Base-by-base conservation (phyloP, 208 protist species). In the Crithidia acanthocephali region DNA sequence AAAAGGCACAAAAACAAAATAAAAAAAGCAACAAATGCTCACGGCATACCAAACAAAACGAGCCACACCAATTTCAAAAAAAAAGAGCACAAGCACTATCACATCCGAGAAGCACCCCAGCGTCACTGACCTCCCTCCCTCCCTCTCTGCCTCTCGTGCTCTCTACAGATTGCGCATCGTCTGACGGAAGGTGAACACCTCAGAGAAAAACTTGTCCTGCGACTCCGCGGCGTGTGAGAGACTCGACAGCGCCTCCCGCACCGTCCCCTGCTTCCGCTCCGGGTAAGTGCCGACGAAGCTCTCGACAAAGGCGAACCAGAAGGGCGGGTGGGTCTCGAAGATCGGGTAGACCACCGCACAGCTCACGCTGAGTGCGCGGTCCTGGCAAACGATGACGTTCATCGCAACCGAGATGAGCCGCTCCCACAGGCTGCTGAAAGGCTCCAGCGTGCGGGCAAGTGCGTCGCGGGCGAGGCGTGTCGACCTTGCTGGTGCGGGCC, bases 381-480 rank as follows among this genome's bases (percentile, higher is more conserved):
- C 91, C 64, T 92, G 91, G 59, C 85, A 85, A 15, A 83, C 79
- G 67, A 94, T 96, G 32, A 96, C 84, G 66, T 90, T 87, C 91
- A 96, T 96, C 11, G 86, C 86, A 0, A 87, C 77, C 0, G 78
- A 63, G 45, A 96, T 82, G 28, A 96, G 81, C n/a, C 78, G 72
- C 62, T 81, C 51, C 88, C 91, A 96, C 30, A 96, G 64, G 20
- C 83, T 80, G 30, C 78, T 63, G 56, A 93, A 80, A 13, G 88
- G 88, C 73, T 86, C 81, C n/a, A 96, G 78, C 18, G 80, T 64
- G 20, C 57, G 67, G 11, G 91, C 91, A 23, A 95, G 68, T 18
- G 78, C 61, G 62, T 82, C 74, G 15, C 86, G 74, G 0, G 82
- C 80, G 10, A 81, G 52, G 5, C 81, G 81, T 6, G 72, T 69